Conservation (phyloP, 495 filamentous ascomycete genomes). For the Penicillium herquei region DNA sequence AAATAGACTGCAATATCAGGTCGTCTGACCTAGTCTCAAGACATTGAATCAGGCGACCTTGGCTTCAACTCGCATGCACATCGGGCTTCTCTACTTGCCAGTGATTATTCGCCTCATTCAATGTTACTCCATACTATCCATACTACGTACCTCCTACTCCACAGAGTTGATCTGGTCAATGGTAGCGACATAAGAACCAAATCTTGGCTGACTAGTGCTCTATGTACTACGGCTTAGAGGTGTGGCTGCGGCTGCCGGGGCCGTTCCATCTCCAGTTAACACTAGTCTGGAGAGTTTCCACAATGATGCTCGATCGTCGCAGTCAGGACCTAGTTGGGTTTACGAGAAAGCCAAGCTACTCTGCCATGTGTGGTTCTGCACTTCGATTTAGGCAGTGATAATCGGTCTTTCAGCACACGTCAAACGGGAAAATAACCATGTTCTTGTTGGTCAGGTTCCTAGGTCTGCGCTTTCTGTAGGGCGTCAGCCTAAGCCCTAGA, state of each 20-base stretch:
- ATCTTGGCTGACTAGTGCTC: not conserved
- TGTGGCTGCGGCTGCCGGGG: constrained; percentile 4
- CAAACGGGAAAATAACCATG: not conserved
- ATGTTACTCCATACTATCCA: no score
- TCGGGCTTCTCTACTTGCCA: not conserved
- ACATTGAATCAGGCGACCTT: not conserved
- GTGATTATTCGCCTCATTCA: not conserved
- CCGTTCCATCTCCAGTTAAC: not conserved
- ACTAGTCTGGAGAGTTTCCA: constrained; percentile 9
- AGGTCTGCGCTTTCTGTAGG: not conserved
- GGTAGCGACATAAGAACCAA: not conserved
- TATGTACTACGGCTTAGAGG: not conserved
- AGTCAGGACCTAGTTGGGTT: not conserved
- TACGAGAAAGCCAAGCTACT: constrained; percentile 1
- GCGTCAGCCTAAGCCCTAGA: constrained; percentile 38
- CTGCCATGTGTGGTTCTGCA: constrained; percentile 6
- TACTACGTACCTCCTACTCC: no score
- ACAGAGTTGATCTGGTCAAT: not conserved
- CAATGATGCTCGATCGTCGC: constrained; percentile 11
- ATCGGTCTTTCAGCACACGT: constrained; percentile 2
- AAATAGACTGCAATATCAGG: constrained; percentile 1
- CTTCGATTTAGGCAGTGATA: constrained; percentile 11
- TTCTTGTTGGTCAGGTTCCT: not conserved
- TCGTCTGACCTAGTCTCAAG: constrained; percentile 6
- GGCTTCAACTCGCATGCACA: not conserved